phyloP scores from a whole-genome alignment of 2,329 filamentous ascomycete species.

The Myriosclerotinia curreyana region DNA sequence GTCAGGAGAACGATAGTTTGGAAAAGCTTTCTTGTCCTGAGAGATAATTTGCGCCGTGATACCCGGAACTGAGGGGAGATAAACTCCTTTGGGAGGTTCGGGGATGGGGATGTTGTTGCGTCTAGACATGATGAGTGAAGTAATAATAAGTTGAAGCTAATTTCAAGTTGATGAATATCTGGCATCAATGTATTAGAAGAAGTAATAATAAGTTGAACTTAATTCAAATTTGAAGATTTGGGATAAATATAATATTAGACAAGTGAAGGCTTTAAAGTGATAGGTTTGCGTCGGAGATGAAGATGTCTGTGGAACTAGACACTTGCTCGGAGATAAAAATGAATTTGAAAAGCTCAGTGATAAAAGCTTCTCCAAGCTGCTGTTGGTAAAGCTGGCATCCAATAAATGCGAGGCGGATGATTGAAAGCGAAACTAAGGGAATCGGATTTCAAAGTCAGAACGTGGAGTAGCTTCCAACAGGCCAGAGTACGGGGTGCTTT shows the following conservation, averaged over 20 bases:
- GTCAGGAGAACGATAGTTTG: background rate
- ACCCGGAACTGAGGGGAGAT: background rate
- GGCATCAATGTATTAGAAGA: background rate
- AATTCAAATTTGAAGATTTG: too few species aligned
- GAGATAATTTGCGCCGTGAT: constrained; percentile 9
- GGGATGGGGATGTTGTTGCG: background rate
- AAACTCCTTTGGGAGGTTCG: background rate
- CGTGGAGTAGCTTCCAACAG: background rate
- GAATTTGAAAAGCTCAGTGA: background rate
- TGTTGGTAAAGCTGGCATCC: background rate
- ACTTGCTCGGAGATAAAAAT: background rate
- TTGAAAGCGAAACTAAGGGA: background rate
- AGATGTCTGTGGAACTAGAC: too few species aligned
- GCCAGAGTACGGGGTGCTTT: background rate
- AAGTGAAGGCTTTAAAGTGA: background rate
- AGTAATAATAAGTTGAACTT: too few species aligned
- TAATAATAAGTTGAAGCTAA: background rate
- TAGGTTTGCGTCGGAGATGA: background rate
- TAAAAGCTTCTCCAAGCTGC: background rate
- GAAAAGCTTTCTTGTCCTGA: background rate
- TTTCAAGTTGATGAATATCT: background rate
- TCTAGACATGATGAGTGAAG: background rate
- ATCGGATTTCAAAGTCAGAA: background rate
- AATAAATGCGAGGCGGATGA: too few species aligned
- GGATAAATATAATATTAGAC: background rate